Evolutionary conservation across 495 filamentous ascomycete genomes (phyloP), one percentile per base, ranked within the genome.

Genomic region (Aspergillus bridgeri): DNA sequence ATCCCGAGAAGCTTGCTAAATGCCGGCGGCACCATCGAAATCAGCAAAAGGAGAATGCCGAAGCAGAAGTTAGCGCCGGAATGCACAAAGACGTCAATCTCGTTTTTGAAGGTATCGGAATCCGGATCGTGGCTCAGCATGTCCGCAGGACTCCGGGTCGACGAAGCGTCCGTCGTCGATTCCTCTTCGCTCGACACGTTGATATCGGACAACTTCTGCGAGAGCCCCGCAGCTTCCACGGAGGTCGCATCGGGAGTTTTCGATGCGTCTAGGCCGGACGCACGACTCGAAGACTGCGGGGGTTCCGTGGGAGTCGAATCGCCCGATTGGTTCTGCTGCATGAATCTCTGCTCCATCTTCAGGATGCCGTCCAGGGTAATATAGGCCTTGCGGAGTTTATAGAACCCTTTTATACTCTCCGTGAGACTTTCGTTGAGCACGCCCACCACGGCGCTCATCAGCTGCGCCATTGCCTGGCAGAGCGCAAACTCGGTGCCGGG

Each of bases 391-490:
- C 95, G 80, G 67, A 98, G 68, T 69, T 92, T 94, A 68, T 96
- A 96, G 61, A 98, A 96, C 1, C 90, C 90, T 70, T 87, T 89
- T 66, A 98, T 82, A 47, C 85, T 91, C 62, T 98, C 94, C 0
- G 93, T 94, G 61, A 98, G 74, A 63, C 90, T 96, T 70, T 98
- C 94, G 58, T 92, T 95, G 62, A 97, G 76, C 8, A 98, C 89
- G 1, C 83, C 90, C 5, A 96, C 83, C 17, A 98, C 88, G 6
- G 94, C 95, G 63, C 81, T 81, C 89, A 96, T 96, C 51, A 98
- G 73, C 63, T 96, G 89, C 3, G 89, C 81, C 75, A 96, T 84
- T 11, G 90, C 89, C 65, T 88, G 78, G 56, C 82, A 87, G 4
- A 98, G 75, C 0, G 88, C 85, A 71, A 87, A 98, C 69, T 98